Evolutionary conservation across 2,329 filamentous ascomycete genomes (phyloP).

Genomic region (Aspergillaceae sp.): DNA sequence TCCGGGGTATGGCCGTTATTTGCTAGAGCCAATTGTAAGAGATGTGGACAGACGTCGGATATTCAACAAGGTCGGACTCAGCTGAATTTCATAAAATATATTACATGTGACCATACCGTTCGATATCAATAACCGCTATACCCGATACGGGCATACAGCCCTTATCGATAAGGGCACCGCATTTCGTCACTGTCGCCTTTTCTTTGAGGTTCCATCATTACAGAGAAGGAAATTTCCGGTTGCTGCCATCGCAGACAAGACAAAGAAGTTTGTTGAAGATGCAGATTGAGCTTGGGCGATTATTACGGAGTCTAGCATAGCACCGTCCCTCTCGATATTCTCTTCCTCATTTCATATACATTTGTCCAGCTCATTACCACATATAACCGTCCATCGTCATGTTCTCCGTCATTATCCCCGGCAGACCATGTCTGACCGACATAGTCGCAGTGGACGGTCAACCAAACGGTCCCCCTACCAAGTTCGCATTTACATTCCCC

Average conservation of each 20-base stretch:
- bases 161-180: slow-evolving; percentile 24
- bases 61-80: too few relatives aligned
- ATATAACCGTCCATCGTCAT: slow-evolving; percentile 26
- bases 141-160: slow-evolving; percentile 2
- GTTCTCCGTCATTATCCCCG: slow-evolving; percentile 55
- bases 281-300: background rate
- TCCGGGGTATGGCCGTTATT: background rate
- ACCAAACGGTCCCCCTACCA: slow-evolving; percentile 48
- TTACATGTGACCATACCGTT: background rate
- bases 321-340: background rate
- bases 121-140: background rate
- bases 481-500: slow-evolving; percentile 62
- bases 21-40: background rate
- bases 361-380: background rate
- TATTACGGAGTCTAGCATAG: background rate
- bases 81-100: too few relatives aligned
- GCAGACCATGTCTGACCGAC: slow-evolving; percentile 52
- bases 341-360: background rate
- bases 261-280: background rate
- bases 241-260: background rate
- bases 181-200: slow-evolving; percentile 18
- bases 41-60: background rate
- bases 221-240: slow-evolving; percentile 11
- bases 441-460: slow-evolving; percentile 44
- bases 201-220: slow-evolving; percentile 18